phyloP scores from a whole-genome alignment of 352 stramenopile species.

The Globisporangium acanthophoron region DNA sequence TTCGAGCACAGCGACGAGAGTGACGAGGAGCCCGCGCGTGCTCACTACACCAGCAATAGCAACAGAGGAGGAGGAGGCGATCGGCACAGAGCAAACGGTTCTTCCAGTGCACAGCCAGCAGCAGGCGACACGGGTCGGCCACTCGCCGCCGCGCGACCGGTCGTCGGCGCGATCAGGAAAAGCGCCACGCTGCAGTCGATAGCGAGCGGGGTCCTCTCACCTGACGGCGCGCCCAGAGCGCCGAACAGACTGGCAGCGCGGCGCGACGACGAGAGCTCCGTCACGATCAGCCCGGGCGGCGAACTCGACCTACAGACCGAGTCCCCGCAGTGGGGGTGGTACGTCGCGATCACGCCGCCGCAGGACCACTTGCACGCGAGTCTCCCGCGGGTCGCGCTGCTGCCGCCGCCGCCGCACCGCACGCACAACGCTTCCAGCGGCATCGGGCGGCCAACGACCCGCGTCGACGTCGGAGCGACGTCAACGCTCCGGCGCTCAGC shows the following conservation, averaged over 20 bases:
- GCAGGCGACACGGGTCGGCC: constrained; percentile 4
- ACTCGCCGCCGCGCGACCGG: background rate
- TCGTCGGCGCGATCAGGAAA: constrained; percentile 8
- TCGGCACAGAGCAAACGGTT: background rate
- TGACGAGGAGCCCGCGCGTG: background rate
- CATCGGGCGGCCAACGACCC: background rate
- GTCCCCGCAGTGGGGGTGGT: constrained; percentile 85
- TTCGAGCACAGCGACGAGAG: constrained; percentile 40
- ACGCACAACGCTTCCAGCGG: background rate
- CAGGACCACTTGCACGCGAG: constrained; percentile 43
- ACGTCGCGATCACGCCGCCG: constrained; percentile 80
- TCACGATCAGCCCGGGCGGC: background rate
- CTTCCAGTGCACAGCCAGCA: background rate
- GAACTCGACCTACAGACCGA: constrained; percentile 37
- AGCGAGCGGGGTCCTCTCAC: background rate
- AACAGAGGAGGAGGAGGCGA: constrained; percentile 2
- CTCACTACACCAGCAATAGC: no score
- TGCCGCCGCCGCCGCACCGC: background rate
- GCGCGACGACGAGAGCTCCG: constrained; percentile 9
- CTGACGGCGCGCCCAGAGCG: background rate
- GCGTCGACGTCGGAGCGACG: background rate
- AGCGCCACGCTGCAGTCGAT: constrained; percentile 14
- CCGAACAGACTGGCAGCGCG: background rate
- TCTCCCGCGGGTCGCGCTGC: constrained; percentile 13
- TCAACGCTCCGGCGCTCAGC: constrained; percentile 23